Evolutionary conservation across 257 asterid genomes (phyloP), one percentile per base, ranked within the genome.

Genomic region (Nicotiana sylvestris): DNA sequence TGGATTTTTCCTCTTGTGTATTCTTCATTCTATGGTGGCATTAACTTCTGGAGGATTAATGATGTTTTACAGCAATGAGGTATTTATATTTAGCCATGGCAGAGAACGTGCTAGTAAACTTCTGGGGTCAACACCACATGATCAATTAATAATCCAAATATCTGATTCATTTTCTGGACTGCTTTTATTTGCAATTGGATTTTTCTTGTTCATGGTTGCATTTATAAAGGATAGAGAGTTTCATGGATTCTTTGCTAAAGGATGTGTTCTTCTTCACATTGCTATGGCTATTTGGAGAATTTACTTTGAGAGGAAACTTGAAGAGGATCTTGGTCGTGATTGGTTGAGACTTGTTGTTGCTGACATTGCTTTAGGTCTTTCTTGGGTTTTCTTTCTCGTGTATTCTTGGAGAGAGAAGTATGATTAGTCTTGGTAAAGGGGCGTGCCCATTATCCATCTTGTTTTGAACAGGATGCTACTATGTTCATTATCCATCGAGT

Each of bases 401-500:
- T 95, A 88, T 82, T 88, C 97, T 32, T 93, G 99, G 99, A 93
- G 97, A 84, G 99, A 93, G 92, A 95, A 95, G 87, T 95, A 95
- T 84, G 99, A 95, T 85, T 94, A 43, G 58, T 70, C 35, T 21
- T n/a, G 43, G 18, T 8, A 1, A 3, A 43, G 49, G 11, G 2
- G 49, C 3, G 11, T 43, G 49, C 3, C 49, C 11, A 0, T 8
- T 8, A 43, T 43, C 49, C 11, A 43, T 1, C 0, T 2, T 7
- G 9, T 43, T 43, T 43, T 0, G 49, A 43, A 2, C 11, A 0
- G 10, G 1, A 0, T 2, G 49, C 0, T 0, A 43, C 3, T 43
- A 0, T 1, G 11, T 43, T 2, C 3, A 43, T 43, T 43, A 43
- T 43, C 11, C 3, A 1, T 43, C 49, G 49, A 43, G 49, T 7